Evolutionary conservation across 78 protist genomes (phyloP).

Genomic region (Anaeramoeba flamelloides): DNA sequence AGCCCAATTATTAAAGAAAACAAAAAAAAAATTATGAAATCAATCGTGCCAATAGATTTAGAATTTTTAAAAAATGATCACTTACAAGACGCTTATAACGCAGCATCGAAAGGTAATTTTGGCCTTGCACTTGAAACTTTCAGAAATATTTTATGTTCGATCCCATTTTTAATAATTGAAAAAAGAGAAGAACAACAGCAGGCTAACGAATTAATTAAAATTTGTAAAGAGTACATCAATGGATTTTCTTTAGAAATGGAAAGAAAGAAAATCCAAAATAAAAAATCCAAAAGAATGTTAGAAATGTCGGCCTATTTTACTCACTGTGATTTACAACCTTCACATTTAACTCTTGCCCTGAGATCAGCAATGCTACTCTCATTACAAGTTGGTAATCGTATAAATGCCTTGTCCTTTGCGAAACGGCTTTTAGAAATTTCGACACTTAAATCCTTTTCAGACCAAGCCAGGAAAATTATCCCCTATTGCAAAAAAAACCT

Average conservation of each 20-base stretch:
- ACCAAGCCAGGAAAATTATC: too few species aligned
- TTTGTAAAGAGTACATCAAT: conserved; percentile 71
- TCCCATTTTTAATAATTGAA: neutral
- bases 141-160: neutral
- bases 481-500: neutral
- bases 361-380: conserved; percentile 50
- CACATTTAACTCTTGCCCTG: conserved; percentile 51
- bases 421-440: conserved; percentile 57
- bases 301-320: too few species aligned
- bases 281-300: too few species aligned
- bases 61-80: too few species aligned
- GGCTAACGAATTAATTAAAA: conserved; percentile 40
- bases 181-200: neutral
- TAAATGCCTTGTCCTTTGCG: conserved; percentile 54
- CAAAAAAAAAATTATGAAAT: neutral
- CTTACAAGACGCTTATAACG: neutral
- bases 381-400: conserved; percentile 42
- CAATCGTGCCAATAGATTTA: neutral
- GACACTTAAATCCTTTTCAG: too few species aligned
- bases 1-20: neutral
- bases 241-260: conserved; percentile 59
- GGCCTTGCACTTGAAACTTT: neutral
- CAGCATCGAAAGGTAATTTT: neutral
- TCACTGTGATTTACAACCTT: conserved; percentile 69
- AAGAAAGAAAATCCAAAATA: too few species aligned